Conservation (phyloP, 164 flowering plant species). For the Stephania yunnanensis region DNA sequence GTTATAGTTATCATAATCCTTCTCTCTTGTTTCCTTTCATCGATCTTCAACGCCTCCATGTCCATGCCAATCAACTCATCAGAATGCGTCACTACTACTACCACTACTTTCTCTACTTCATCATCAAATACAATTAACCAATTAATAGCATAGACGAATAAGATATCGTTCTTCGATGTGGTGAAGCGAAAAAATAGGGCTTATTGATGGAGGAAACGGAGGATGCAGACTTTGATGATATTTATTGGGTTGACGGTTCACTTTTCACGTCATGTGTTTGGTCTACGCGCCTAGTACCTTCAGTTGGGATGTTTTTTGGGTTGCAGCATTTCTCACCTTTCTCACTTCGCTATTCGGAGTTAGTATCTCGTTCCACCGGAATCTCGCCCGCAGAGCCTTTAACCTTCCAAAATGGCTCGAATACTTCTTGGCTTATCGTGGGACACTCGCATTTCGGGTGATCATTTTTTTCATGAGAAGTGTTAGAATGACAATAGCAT, state of each 20-base stretch:
- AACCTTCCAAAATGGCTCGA: conserved; percentile 87
- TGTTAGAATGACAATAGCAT: too few species aligned
- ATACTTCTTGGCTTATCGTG: conserved; percentile 72
- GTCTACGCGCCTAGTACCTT: conserved; percentile 59
- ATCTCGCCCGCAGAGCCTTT: conserved; percentile 70
- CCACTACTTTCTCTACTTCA: too few species aligned
- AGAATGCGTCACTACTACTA: too few species aligned
- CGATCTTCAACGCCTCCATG: too few species aligned
- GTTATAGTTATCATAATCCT: too few species aligned
- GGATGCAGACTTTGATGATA: conserved; percentile 27
- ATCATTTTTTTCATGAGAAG: background rate
- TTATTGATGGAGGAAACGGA: conserved; percentile 45
- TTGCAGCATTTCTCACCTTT: conserved; percentile 35
- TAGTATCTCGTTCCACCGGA: conserved; percentile 67
- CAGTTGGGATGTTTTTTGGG: conserved; percentile 54
- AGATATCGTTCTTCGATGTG: background rate
- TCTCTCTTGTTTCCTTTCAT: too few species aligned
- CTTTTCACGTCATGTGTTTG: conserved; percentile 42
- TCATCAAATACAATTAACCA: too few species aligned
- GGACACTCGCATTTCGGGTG: conserved; percentile 68
- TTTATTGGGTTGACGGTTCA: conserved; percentile 23
- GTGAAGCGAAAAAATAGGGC: conserved; percentile 19
- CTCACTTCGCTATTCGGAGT: conserved; percentile 71
- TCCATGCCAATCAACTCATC: too few species aligned
- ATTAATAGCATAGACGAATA: background rate